Percentiles rank a stretch among this genome's conserved stretches.
These are phyloP conservation scores for Esteya vermicola DNA, from an alignment of 2,329 filamentous ascomycete genomes.

Conservation along the genomic window DNA sequence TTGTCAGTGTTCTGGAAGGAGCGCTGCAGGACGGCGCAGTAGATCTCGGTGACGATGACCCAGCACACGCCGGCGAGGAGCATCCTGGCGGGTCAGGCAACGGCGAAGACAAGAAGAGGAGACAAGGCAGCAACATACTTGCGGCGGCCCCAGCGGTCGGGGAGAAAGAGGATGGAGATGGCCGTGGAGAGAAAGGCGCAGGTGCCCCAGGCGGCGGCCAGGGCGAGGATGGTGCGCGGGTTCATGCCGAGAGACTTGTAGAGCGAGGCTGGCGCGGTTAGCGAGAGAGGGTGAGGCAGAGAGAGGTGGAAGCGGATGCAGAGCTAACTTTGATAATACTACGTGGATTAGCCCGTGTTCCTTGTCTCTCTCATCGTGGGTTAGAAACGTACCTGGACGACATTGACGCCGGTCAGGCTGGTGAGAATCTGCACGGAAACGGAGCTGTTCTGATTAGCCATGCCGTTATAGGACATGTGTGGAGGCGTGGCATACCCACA, in stretches of 20 bases:
- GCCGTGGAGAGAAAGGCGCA: constrained; percentile 33
- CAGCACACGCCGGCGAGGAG: constrained; percentile 35
- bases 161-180: constrained; percentile 34
- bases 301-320: no score
- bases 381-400: no score
- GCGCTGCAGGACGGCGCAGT: constrained; percentile 43
- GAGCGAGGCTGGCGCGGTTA: constrained; percentile 25
- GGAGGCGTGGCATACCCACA: constrained; percentile 17
- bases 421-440: constrained; percentile 45
- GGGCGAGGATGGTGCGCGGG: constrained; percentile 32
- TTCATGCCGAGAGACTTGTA: constrained; percentile 39
- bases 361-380: no score
- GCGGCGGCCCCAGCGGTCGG: constrained; percentile 43
- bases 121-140: neutral
- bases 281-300: neutral
- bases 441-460: neutral
- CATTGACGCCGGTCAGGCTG: constrained; percentile 39
- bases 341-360: no score
- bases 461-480: neutral
- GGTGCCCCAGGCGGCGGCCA: constrained; percentile 40
- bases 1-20: constrained; percentile 41
- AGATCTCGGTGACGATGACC: constrained; percentile 42
- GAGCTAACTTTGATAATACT: constrained; percentile 2
- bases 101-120: neutral
- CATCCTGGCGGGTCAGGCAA: constrained; percentile 27